Percentiles rank a stretch among this genome's conserved stretches.
Evolutionary conservation across 768 basidiomycete genomes (phyloP).

Genomic region (Suillus spraguei): DNA sequence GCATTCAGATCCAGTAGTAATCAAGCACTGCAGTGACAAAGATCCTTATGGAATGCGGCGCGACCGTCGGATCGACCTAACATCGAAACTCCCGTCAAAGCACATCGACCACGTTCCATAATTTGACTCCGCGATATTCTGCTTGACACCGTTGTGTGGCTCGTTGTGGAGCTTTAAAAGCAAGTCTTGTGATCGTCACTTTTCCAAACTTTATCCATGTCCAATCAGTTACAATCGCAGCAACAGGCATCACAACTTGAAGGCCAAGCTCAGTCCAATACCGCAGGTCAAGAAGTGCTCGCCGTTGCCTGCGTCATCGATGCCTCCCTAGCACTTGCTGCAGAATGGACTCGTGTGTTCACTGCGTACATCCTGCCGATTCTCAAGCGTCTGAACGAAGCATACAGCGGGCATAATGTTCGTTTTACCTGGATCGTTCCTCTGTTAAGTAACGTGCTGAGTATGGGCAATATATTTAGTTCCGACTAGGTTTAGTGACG

Average conservation of each 20-base stretch:
- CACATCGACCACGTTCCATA: slow-evolving; percentile 3
- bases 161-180: not conserved
- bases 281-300: slow-evolving; percentile 28
- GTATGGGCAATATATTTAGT: slow-evolving; percentile 23
- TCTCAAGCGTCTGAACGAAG: slow-evolving; percentile 52
- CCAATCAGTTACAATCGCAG: slow-evolving; percentile 1
- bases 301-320: slow-evolving; percentile 65
- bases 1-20: not conserved
- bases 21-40: not conserved
- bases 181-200: not conserved
- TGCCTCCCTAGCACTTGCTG: slow-evolving; percentile 53
- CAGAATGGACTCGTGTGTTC: slow-evolving; percentile 53
- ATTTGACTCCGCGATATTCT: slow-evolving; percentile 7
- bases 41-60: not conserved
- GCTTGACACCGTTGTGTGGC: slow-evolving; percentile 3
- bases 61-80: not conserved
- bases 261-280: slow-evolving; percentile 17
- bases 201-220: not conserved
- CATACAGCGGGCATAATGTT: slow-evolving; percentile 42
- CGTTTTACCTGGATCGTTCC: slow-evolving; percentile 10
- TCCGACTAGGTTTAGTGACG: slow-evolving; percentile 55
- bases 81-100: not conserved
- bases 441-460: slow-evolving; percentile 5
- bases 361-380: slow-evolving; percentile 52
- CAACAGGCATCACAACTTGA: not conserved